A percentile compares a stretch with the other conserved stretches of the same genome.
Evolutionary conservation across 1,284 basidiomycete genomes (phyloP).

Genomic region (Irpex rosettiformis): DNA sequence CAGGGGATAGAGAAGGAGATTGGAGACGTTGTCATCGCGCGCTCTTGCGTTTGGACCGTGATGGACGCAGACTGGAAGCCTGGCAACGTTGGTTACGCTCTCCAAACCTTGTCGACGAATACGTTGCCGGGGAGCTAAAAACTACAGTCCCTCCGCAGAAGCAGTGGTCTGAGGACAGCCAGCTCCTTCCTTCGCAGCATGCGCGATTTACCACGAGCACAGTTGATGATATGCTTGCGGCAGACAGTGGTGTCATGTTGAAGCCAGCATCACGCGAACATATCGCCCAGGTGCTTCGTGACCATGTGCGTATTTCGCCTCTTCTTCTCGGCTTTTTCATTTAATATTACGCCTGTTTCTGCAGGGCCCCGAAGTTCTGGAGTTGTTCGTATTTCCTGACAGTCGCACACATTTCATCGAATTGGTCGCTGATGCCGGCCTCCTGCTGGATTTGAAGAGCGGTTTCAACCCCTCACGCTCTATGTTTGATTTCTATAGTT

Average conservation of each 20-base stretch:
- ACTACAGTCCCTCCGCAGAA: slow-evolving; percentile 23
- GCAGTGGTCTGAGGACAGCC: slow-evolving; percentile 43
- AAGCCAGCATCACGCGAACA: slow-evolving; percentile 36
- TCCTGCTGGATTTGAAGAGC: slow-evolving; percentile 40
- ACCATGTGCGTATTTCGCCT: slow-evolving; percentile 47
- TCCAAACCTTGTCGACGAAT: not conserved
- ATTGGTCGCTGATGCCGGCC: slow-evolving; percentile 43
- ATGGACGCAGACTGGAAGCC: slow-evolving; percentile 68
- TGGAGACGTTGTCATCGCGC: slow-evolving; percentile 58
- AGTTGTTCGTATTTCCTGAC: slow-evolving; percentile 64
- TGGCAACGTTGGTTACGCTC: slow-evolving; percentile 60
- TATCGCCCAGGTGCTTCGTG: slow-evolving; percentile 47
- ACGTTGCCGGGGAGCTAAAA: not conserved
- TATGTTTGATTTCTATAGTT: slow-evolving; percentile 32
- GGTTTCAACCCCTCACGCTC: slow-evolving; percentile 22
- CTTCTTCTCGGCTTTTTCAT: slow-evolving; percentile 3
- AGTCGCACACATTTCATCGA: slow-evolving; percentile 60
- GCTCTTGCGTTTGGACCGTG: slow-evolving; percentile 50
- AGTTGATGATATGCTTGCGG: slow-evolving; percentile 5
- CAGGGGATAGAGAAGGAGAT: slow-evolving; percentile 47
- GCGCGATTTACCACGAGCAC: not conserved
- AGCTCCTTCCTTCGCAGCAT: slow-evolving; percentile 25
- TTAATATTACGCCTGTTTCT: slow-evolving; percentile 2
- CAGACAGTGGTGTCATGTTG: slow-evolving; percentile 7
- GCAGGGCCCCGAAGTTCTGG: slow-evolving; percentile 54